These are phyloP conservation scores for Tylopilus sp. DNA, from an alignment of 1,284 basidiomycete species.

Conservation along the genomic window DNA sequence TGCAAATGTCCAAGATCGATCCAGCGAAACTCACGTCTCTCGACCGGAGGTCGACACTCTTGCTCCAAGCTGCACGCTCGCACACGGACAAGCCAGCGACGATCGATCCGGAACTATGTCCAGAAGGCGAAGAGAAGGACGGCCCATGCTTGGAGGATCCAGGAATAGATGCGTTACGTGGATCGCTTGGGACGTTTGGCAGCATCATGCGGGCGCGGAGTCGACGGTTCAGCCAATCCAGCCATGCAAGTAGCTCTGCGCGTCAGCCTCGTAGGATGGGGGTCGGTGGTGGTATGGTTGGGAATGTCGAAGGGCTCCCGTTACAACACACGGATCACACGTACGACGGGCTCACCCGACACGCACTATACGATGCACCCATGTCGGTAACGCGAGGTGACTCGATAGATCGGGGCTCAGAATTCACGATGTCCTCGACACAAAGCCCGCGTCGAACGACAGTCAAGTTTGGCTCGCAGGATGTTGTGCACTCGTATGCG, in stretches of 20 bases:
- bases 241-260: constrained; percentile 47
- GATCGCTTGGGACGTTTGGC: constrained; percentile 90
- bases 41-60: constrained; percentile 87
- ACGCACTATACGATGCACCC: constrained; percentile 85
- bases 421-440: constrained; percentile 37
- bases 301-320: constrained; percentile 38
- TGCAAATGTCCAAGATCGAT: constrained; percentile 97
- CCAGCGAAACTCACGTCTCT: constrained; percentile 78
- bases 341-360: constrained; percentile 67
- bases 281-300: constrained; percentile 42
- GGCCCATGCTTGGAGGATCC: constrained; percentile 73
- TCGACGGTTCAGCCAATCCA: constrained; percentile 71
- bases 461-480: constrained; percentile 80
- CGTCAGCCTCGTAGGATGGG: constrained; percentile 32
- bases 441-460: constrained; percentile 63
- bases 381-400: constrained; percentile 52
- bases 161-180: constrained; percentile 89
- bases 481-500: constrained; percentile 80
- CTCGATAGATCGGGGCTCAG: constrained; percentile 39
- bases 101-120: constrained; percentile 25
- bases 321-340: constrained; percentile 40
- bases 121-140: constrained; percentile 62
- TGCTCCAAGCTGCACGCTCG: constrained; percentile 80
- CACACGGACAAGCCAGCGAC: constrained; percentile 63
- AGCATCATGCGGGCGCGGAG: constrained; percentile 90